These are phyloP conservation scores for Amniculicola lignicola DNA, from an alignment of 495 filamentous ascomycete species.

Conservation along the genomic window DNA sequence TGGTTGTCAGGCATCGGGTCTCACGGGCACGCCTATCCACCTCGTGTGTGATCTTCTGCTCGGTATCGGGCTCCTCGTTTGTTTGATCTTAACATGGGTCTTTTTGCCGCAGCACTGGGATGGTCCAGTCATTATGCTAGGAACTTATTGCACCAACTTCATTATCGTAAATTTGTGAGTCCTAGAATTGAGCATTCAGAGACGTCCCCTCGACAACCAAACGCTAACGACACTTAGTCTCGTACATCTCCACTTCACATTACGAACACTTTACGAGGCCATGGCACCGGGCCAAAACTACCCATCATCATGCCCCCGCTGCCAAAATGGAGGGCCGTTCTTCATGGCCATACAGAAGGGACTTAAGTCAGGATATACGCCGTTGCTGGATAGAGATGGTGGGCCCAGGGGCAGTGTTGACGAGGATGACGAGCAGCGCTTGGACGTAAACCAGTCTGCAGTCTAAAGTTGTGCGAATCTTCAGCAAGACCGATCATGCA, in stretches of 20 bases:
- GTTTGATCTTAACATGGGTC: conserved; percentile 22
- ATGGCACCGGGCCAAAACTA: neutral
- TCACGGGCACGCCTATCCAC: conserved; percentile 15
- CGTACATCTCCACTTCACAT: conserved; percentile 15
- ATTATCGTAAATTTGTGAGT: conserved; percentile 23
- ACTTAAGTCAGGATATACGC: conserved; percentile 7
- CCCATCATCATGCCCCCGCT: conserved; percentile 9
- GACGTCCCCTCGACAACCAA: neutral
- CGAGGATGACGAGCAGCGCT: neutral
- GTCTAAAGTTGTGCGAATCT: too few species aligned
- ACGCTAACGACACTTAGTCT: conserved; percentile 2
- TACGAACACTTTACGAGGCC: conserved; percentile 4
- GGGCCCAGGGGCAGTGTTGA: neutral
- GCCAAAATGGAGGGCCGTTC: conserved; percentile 15
- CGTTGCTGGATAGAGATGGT: conserved; percentile 17
- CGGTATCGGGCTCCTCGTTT: conserved; percentile 6
- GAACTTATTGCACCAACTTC: conserved; percentile 25
- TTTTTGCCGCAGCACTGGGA: neutral
- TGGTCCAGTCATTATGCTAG: conserved; percentile 16
- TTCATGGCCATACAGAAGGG: neutral
- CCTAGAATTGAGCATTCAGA: neutral
- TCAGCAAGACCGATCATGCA: too few species aligned
- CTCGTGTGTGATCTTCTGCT: conserved; percentile 9
- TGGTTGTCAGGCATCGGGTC: conserved; percentile 10
- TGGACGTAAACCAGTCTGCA: conserved; percentile 2